Percentiles rank a stretch among this genome's conserved stretches.
Evolutionary conservation across 164 flowering plant species (phyloP).

Genomic region (Euptelea pleiosperma): DNA sequence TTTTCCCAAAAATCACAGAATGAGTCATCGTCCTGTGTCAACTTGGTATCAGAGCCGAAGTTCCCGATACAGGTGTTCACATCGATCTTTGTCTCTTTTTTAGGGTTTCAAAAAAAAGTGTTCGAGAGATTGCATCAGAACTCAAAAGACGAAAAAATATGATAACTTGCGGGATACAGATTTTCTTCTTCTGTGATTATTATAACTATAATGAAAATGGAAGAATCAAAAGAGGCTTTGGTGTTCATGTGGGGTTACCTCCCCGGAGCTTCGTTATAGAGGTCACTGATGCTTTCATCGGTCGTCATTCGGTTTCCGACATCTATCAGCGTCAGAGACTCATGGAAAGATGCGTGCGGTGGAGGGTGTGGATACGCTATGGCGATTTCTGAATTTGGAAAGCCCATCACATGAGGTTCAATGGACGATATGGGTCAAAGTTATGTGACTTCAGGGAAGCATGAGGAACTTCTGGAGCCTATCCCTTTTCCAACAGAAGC

Average conservation of each 20-base stretch:
- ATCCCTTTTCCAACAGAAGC: conserved; percentile 85
- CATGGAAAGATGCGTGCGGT: conserved; percentile 86
- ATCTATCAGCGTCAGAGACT: conserved; percentile 20
- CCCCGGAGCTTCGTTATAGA: conserved; percentile 81
- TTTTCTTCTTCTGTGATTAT: too few relatives aligned
- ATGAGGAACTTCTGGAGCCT: conserved; percentile 97
- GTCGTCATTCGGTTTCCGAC: conserved; percentile 43
- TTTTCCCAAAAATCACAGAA: too few relatives aligned
- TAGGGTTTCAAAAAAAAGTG: too few relatives aligned
- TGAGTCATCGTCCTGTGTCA: too few relatives aligned
- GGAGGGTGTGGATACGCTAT: conserved; percentile 98
- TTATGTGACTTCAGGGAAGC: conserved; percentile 94
- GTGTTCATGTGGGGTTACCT: conserved; percentile 95
- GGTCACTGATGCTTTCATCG: conserved; percentile 80
- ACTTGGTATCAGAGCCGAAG: too few relatives aligned
- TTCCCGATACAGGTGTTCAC: too few relatives aligned
- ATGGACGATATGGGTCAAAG: conserved; percentile 95
- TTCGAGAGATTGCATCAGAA: too few relatives aligned
- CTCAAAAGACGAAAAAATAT: too few relatives aligned
- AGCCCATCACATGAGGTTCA: conserved; percentile 98
- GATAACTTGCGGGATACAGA: too few relatives aligned
- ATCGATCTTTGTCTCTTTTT: too few relatives aligned
- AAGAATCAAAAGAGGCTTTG: conserved; percentile 24
- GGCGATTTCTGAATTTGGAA: conserved; percentile 85
- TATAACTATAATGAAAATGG: too few relatives aligned